These are phyloP conservation scores for Stylosanthes scabra DNA, from an alignment of 331 rosid genomes.

Conservation along the genomic window DNA sequence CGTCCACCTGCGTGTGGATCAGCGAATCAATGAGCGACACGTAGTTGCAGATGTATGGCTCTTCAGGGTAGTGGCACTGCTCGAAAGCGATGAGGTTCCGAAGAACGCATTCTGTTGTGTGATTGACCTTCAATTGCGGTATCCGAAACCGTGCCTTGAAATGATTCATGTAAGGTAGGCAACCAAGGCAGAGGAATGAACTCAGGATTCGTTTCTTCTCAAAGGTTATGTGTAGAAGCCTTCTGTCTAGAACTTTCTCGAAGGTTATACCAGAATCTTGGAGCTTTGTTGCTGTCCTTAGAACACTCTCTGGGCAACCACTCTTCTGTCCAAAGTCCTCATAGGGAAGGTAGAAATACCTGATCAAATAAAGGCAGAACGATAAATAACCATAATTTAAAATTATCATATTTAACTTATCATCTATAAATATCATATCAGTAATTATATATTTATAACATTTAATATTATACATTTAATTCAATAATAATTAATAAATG, in stretches of 20 bases:
- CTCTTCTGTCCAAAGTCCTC: not conserved
- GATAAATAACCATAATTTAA: no score
- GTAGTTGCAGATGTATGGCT: conserved; percentile 38
- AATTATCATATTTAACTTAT: no score
- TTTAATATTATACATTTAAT: no score
- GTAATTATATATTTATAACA: no score
- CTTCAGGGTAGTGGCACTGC: conserved; percentile 51
- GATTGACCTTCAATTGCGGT: conserved; percentile 41
- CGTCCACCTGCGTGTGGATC: conserved; percentile 36
- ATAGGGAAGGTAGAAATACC: conserved; percentile 39
- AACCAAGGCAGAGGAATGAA: conserved; percentile 44
- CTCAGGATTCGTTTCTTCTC: conserved; percentile 29
- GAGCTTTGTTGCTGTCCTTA: conserved; percentile 43
- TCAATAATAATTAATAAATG: no score
- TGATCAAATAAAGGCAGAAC: no score
- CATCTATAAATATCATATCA: no score
- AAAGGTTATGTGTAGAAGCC: conserved; percentile 31
- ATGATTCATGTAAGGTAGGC: conserved; percentile 31
- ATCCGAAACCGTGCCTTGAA: conserved; percentile 42
- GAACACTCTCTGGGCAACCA: not conserved
- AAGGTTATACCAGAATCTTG: conserved; percentile 42
- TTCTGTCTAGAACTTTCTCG: conserved; percentile 28
- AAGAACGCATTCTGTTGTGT: conserved; percentile 41
- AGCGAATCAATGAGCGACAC: conserved; percentile 38
- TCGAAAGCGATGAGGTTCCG: conserved; percentile 50